Conservation (phyloP, 2,329 filamentous ascomycete genomes). For the Aureobasidium zeae region DNA sequence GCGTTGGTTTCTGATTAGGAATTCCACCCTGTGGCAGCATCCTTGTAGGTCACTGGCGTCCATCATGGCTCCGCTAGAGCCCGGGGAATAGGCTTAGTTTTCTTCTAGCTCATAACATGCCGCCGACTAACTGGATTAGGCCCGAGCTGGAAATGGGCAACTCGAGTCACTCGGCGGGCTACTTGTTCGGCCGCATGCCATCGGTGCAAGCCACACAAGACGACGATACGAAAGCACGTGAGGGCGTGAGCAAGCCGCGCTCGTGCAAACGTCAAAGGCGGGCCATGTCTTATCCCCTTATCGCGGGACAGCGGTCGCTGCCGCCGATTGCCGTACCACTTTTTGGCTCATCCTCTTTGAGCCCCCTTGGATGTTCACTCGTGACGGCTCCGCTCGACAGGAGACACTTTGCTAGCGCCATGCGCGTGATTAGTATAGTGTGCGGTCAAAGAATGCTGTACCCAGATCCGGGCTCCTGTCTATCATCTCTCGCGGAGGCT, state of each 20-base stretch:
- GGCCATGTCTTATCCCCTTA: slow-evolving; percentile 16
- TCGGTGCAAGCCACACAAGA: slow-evolving; percentile 11
- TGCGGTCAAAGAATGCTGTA: background rate
- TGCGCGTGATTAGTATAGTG: slow-evolving; percentile 7
- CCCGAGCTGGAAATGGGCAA: slow-evolving; percentile 8
- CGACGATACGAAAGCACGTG: slow-evolving; percentile 10
- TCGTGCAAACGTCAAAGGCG: slow-evolving; percentile 2
- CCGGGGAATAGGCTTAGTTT: slow-evolving; percentile 11
- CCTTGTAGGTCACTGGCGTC: background rate
- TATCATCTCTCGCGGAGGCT: no score
- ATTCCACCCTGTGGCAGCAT: background rate
- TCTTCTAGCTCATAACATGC: slow-evolving; percentile 8
- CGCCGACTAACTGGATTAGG: slow-evolving; percentile 2
- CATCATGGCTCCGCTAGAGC: slow-evolving; percentile 7
- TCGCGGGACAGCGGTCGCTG: slow-evolving; percentile 15
- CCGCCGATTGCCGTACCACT: slow-evolving; percentile 15
- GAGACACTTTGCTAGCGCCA: slow-evolving; percentile 14
- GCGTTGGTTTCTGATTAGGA: slow-evolving; percentile 2
- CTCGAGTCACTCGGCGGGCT: background rate
- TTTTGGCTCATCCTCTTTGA: background rate
- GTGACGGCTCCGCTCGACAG: slow-evolving; percentile 13
- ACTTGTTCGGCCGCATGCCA: background rate
- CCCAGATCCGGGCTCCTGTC: slow-evolving; percentile 11
- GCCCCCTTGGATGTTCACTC: slow-evolving; percentile 4
- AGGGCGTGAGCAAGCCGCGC: slow-evolving; percentile 2